Percentiles rank a stretch among this genome's conserved stretches.
Evolutionary conservation across 495 filamentous ascomycete species (phyloP).

Genomic region (Thozetella sp.): DNA sequence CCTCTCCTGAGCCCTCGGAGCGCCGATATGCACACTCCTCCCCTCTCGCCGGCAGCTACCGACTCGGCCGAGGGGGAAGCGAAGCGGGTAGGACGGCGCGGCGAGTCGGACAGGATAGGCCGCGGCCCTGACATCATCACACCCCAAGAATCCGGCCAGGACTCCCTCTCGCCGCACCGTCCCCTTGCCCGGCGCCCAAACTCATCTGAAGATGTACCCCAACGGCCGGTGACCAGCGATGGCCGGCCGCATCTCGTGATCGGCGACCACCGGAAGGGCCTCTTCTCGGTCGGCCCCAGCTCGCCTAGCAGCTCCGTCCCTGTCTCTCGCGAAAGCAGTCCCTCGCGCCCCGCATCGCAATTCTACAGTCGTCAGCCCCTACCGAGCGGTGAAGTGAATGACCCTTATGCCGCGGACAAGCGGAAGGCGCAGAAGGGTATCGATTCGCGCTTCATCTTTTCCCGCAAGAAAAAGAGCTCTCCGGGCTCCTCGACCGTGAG

Average conservation of each 20-base stretch:
- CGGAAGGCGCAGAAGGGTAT: constrained; percentile 72
- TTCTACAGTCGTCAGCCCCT: constrained; percentile 71
- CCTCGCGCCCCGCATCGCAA: constrained; percentile 61
- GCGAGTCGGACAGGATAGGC: constrained; percentile 28
- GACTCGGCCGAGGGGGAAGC: constrained; percentile 29
- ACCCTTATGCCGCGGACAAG: constrained; percentile 85
- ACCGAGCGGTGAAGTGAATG: constrained; percentile 79
- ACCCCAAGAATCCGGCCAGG: constrained; percentile 50
- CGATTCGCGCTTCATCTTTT: constrained; percentile 85
- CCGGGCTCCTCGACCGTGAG: constrained; percentile 45
- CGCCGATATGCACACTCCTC: constrained; percentile 80
- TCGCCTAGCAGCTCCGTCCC: constrained; percentile 66
- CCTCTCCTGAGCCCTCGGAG: constrained; percentile 43
- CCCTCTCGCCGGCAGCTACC: constrained; percentile 83
- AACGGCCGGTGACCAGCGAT: constrained; percentile 40
- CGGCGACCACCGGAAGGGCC: constrained; percentile 60
- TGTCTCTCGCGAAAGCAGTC: constrained; percentile 64
- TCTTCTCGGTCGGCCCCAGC: constrained; percentile 72
- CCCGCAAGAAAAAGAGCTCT: constrained; percentile 49
- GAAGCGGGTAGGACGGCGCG: constrained; percentile 19
- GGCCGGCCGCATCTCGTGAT: constrained; percentile 22
- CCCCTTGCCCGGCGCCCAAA: constrained; percentile 9
- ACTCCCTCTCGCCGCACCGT: constrained; percentile 30
- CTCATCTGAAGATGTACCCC: constrained; percentile 25
- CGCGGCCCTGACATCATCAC: constrained; percentile 62